Conservation (phyloP, 1,139 yeast species). For the Candida sp. region DNA sequence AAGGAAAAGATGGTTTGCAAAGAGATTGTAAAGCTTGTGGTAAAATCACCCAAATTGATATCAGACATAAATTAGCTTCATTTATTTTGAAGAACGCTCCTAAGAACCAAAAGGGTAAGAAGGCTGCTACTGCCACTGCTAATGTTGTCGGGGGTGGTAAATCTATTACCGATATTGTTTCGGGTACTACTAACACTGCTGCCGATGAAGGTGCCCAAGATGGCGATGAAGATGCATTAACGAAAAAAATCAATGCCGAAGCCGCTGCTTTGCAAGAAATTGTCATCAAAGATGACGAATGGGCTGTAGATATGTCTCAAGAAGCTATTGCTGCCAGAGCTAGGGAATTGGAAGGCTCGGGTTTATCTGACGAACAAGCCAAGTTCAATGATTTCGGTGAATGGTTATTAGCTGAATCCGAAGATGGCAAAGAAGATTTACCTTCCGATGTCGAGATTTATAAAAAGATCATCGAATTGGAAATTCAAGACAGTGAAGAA, state of each 20-base stretch:
- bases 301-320: conserved; percentile 98
- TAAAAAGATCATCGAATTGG: conserved; percentile 82
- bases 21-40: conserved; percentile 99
- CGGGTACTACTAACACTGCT: conserved; percentile 27
- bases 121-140: conserved; percentile 84
- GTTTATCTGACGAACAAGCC: conserved; percentile 39
- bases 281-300: conserved; percentile 80
- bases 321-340: conserved; percentile 97
- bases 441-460: conserved; percentile 89
- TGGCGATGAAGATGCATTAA: conserved; percentile 73
- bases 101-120: conserved; percentile 51
- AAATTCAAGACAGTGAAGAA: conserved; percentile 67
- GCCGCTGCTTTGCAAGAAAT: conserved; percentile 70
- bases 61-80: conserved; percentile 81
- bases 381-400: conserved; percentile 79
- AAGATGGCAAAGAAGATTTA: conserved; percentile 53
- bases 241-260: conserved; percentile 80
- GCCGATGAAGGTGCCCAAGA: conserved; percentile 41
- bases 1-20: conserved; percentile 72
- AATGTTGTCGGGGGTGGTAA: conserved; percentile 88
- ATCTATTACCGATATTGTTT: conserved; percentile 74
- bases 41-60: conserved; percentile 77
- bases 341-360: conserved; percentile 66
- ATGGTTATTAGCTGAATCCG: conserved; percentile 65
- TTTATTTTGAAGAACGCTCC: conserved; percentile 95